Base-by-base conservation (phyloP, 441 rosid species). In the Raphanus hybrid region DNA sequence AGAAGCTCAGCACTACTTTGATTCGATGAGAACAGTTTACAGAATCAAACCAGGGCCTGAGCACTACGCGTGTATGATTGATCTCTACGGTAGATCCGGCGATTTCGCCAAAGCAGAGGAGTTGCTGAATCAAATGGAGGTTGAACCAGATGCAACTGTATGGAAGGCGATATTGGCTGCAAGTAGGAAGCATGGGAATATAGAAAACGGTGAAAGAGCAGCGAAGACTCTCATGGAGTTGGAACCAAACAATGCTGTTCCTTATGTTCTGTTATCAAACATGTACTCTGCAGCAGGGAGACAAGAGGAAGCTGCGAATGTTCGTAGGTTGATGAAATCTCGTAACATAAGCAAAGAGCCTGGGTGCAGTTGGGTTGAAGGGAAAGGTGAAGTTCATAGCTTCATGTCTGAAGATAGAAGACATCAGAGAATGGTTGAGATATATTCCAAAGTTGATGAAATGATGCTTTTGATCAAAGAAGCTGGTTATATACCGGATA, bases 31-130 rank as follows among this genome's bases (percentile, higher is more conserved):
- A 37, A 84, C 79, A 69, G 73, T 78, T 59, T 84, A 90, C 50
- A 86, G 90, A 71, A 88, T 94, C 75, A 81, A 70, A 67, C 97
- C 97, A 41, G 93, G 97, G 61, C 89, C 90, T 3, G 91, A 90
- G 71, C 98, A 92, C 80, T 91, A 87, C 61, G 93, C 98, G 0
- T 90, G 97, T 64, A 94, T 94, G 95, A 88, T 94, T 70, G 98
- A 94, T 75, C 95, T 92, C 37, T 82, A 83, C 81, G 97, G 93
- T 5, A 89, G 97, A 50, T 88, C 87, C 2, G 97, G 97, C 69
- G 91, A 86, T 76, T 87, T 94, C 27, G 75, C 48, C 4, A 90
- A 91, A 82, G 92, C 86, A 37, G 85, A 87, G 82, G 81, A 75
- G 74, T 73, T 92, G 79, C 80, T 91, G 18, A 64, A 87, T 61